Percentiles rank a stretch among this genome's conserved stretches.
Conservation (phyloP, 441 rosid genomes). For the Croton laevigatus region DNA sequence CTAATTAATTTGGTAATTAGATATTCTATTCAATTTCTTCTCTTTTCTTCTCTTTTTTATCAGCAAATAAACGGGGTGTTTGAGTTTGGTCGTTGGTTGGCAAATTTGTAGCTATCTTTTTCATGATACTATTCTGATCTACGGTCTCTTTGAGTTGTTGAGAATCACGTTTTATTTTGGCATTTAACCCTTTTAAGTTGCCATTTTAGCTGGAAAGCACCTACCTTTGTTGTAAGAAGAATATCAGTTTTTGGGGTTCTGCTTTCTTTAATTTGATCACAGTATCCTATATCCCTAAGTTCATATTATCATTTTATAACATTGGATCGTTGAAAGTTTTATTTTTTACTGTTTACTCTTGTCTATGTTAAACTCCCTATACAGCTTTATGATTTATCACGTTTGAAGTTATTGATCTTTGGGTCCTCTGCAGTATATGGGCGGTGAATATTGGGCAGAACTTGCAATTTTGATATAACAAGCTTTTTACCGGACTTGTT, state of each 20-base stretch:
- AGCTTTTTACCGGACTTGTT: conserved; percentile 16
- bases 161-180: conserved; percentile 15
- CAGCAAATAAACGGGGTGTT: conserved; percentile 26
- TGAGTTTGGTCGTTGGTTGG: conserved; percentile 43
- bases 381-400: conserved; percentile 1
- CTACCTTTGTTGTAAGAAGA: conserved; percentile 2
- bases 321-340: not conserved
- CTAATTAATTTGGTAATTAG: not conserved
- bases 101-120: conserved; percentile 29
- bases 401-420: conserved; percentile 21
- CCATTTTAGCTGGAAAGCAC: conserved; percentile 17
- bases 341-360: not conserved
- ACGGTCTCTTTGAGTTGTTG: conserved; percentile 10
- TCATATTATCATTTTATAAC: not conserved
- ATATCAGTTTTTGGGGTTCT: conserved; percentile 2
- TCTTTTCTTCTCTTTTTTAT: not conserved
- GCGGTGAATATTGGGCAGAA: conserved; percentile 28
- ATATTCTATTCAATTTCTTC: not conserved
- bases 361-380: not conserved
- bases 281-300: not conserved
- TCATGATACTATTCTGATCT: conserved; percentile 24
- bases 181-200: conserved; percentile 11
- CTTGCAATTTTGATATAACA: conserved; percentile 14
- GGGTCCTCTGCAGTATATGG: conserved; percentile 27
- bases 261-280: conserved; percentile 6